Percentiles rank a stretch among this genome's conserved stretches.
Conservation (phyloP, 331 rosid species). For the Acacia pycnantha region DNA sequence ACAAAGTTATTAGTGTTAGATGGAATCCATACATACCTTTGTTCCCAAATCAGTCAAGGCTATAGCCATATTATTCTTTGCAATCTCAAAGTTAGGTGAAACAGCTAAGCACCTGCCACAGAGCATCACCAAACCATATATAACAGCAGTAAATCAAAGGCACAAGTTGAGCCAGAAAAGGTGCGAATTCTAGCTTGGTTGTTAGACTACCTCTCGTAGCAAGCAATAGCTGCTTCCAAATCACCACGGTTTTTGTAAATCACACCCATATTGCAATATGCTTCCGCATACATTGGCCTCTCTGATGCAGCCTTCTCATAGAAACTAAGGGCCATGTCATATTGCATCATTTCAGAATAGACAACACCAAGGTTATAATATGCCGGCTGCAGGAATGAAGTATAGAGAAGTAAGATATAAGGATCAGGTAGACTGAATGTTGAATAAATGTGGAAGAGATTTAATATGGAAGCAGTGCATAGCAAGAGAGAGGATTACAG, state of each 20-base stretch:
- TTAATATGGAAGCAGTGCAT: neutral
- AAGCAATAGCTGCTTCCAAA: constrained; percentile 91
- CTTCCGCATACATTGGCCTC: constrained; percentile 99
- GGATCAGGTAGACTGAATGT: constrained; percentile 14
- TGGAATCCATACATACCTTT: constrained; percentile 54
- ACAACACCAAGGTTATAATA: constrained; percentile 98
- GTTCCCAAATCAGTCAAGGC: constrained; percentile 99
- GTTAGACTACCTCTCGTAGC: constrained; percentile 85
- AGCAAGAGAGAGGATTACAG: constrained; percentile 59
- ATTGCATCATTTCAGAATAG: constrained; percentile 98
- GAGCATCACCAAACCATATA: constrained; percentile 22
- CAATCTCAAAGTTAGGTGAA: constrained; percentile 98
- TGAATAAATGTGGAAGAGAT: neutral
- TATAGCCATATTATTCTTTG: constrained; percentile 98
- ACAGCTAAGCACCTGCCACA: constrained; percentile 89
- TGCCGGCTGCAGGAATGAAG: constrained; percentile 72
- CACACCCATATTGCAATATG: constrained; percentile 99
- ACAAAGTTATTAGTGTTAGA: neutral
- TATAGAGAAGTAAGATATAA: constrained; percentile 11
- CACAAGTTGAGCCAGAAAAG: neutral
- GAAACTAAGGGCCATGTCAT: constrained; percentile 85
- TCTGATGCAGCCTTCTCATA: constrained; percentile 96
- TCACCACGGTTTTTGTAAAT: constrained; percentile 94
- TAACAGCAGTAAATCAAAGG: neutral
- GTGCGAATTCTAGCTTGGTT: constrained; percentile 1